Base-by-base conservation (phyloP, 2,329 filamentous ascomycete genomes). In the Aureobasidium pullulans region DNA sequence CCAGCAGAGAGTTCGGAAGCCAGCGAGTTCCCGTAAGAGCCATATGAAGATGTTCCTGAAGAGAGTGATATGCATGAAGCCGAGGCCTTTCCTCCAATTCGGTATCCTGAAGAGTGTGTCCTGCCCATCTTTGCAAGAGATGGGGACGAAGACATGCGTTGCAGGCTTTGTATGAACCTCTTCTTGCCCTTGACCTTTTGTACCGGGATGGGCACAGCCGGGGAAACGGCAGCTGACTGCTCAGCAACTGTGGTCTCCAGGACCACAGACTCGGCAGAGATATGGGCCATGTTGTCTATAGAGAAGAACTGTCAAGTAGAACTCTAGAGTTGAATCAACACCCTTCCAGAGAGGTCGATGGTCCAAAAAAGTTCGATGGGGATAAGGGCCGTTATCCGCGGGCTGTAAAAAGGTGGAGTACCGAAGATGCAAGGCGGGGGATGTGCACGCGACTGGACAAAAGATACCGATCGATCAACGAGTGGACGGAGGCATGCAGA, bases 121-220 rank as follows among this genome's bases (percentile, higher is more conserved):
- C 87, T 83, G 59, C 84, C 81, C 57, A 85, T 72, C 60, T 82
- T 82, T 42, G 81, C 78, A 53, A 96, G 75, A 15, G 88, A 89
- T 1, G 88, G 86, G 6, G 87, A 90, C 0, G 90, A 96, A 10
- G 89, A 86, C 68, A 95, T 93, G 60, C 89, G 86, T 63, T 93
- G 87, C 50, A 96, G 80, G 34, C 86, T 84, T 63, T 85, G 84
- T 16, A 95, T 77, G 36, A 96, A 73, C 61, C 86, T 84, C 66
- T 86, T 84, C 48, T 88, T 83, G 57, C 84, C 82, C 70, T 86
- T 90, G 60, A 82, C 77, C 72, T 87, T 90, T 29, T 76, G 77
- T n/a, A 47, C 32, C n/a, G 43, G 50, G 28, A 43, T 56, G 11
- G 42, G 34, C 5, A 31, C 15, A 23, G 50, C 59, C 31, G 29